Conservation (phyloP, 2,329 filamentous ascomycete species). For the Monilinia laxa region DNA sequence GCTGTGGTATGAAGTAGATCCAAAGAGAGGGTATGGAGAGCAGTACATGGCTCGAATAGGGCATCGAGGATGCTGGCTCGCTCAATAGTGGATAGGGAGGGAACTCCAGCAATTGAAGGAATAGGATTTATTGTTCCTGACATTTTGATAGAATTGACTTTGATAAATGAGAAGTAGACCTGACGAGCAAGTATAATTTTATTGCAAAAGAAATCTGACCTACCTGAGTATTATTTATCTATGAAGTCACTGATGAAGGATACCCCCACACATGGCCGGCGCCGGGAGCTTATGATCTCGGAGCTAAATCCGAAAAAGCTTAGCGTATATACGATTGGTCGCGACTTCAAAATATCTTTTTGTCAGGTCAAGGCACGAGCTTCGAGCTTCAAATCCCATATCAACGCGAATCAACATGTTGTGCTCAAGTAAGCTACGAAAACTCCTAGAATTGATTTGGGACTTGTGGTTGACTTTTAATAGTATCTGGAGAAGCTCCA, state of each 20-base stretch:
- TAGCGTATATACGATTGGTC: conserved; percentile 10
- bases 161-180: not conserved
- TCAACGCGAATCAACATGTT: conserved; percentile 52
- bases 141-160: not conserved
- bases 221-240: not conserved
- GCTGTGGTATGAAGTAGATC: conserved; percentile 60
- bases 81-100: conserved; percentile 53
- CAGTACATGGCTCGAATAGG: conserved; percentile 79
- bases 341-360: conserved; percentile 26
- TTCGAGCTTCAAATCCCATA: conserved; percentile 26
- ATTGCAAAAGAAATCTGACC: not conserved
- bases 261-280: conserved; percentile 18
- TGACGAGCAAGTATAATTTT: not conserved
- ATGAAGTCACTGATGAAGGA: conserved; percentile 12
- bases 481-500: conserved; percentile 95
- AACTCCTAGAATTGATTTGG: not conserved
- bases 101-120: conserved; percentile 58
- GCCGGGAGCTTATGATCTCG: conserved; percentile 9
- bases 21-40: conserved; percentile 70
- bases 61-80: conserved; percentile 66
- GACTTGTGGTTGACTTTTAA: conserved; percentile 34
- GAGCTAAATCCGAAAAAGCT: conserved; percentile 10
- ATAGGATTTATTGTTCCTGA: conserved; percentile 42
- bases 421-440: conserved; percentile 59
- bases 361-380: conserved; percentile 31